Evolutionary conservation across 202 grass and related monocot species (phyloP).

Genomic region (Schoenoplectus tabernaemontani): DNA sequence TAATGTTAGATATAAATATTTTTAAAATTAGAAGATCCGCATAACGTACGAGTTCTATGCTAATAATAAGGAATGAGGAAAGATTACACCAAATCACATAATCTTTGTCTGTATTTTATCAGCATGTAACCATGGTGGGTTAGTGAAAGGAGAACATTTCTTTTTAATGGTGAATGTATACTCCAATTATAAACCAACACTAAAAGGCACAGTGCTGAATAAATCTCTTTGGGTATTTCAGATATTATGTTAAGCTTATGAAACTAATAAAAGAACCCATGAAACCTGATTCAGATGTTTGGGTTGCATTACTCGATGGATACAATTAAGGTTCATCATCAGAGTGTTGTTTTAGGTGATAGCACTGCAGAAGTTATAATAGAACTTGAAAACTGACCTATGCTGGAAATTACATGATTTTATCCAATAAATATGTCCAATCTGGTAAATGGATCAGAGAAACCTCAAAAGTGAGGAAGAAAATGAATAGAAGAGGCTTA

Average conservation of each 20-base stretch:
- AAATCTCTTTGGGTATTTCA: constrained; percentile 61
- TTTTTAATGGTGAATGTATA: constrained; percentile 34
- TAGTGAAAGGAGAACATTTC: constrained; percentile 30
- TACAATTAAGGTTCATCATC: constrained; percentile 47
- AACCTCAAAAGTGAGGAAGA: constrained; percentile 51
- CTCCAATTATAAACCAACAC: constrained; percentile 42
- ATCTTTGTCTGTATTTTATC: constrained; percentile 39
- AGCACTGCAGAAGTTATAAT: constrained; percentile 62
- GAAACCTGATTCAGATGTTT: constrained; percentile 62
- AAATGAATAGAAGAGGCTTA: constrained; percentile 50
- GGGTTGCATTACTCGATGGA: constrained; percentile 61
- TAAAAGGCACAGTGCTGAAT: too few species aligned
- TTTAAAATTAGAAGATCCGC: constrained; percentile 40
- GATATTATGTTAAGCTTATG: constrained; percentile 43
- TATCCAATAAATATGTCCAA: constrained; percentile 73
- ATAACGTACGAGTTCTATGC: constrained; percentile 47
- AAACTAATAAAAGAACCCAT: constrained; percentile 45
- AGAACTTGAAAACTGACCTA: constrained; percentile 61
- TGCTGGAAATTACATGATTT: constrained; percentile 69
- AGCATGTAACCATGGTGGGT: constrained; percentile 45
- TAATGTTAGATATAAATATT: too few species aligned
- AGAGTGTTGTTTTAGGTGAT: constrained; percentile 56
- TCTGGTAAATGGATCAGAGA: constrained; percentile 69
- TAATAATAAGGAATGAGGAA: constrained; percentile 37
- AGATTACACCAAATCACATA: constrained; percentile 33